Conservation (phyloP, 2,329 filamentous ascomycete species). For the Colletotrichum spinosum region DNA sequence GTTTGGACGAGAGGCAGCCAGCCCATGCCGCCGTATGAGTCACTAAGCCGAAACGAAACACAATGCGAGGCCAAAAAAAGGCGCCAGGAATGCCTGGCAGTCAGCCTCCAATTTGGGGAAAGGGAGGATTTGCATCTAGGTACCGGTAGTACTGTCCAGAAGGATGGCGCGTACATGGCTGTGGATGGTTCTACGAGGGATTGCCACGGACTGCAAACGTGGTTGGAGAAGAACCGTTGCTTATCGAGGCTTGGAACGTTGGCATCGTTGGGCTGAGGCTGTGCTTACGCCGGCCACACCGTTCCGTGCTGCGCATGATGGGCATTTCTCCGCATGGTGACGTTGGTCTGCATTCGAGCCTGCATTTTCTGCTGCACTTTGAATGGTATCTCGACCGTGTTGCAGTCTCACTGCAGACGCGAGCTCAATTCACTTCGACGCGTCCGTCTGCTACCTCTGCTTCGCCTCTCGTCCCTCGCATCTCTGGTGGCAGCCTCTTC, state of each 20-base stretch:
- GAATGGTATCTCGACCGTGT: too few relatives aligned
- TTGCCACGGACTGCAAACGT: neutral
- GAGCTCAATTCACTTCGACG: too few relatives aligned
- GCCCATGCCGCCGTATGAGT: slow-evolving; percentile 9
- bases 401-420: too few relatives aligned
- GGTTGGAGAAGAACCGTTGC: slow-evolving; percentile 14
- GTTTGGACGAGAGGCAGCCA: slow-evolving; percentile 10
- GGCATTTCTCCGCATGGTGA: neutral
- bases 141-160: too few relatives aligned
- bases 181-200: too few relatives aligned
- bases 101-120: slow-evolving; percentile 2
- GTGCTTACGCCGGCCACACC: slow-evolving; percentile 26
- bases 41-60: neutral
- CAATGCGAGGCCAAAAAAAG: slow-evolving; percentile 2
- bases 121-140: too few relatives aligned
- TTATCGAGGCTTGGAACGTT: slow-evolving; percentile 6
- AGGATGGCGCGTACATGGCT: too few relatives aligned
- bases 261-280: slow-evolving; percentile 5
- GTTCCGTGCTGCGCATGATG: slow-evolving; percentile 8
- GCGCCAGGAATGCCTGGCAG: slow-evolving; percentile 11
- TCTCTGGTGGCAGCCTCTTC: neutral
- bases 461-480: too few relatives aligned
- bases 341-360: neutral
- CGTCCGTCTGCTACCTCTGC: too few relatives aligned
- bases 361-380: too few relatives aligned